Base-by-base conservation (phyloP, 2,329 filamentous ascomycete genomes). In the Blastomyces emzantsi region DNA sequence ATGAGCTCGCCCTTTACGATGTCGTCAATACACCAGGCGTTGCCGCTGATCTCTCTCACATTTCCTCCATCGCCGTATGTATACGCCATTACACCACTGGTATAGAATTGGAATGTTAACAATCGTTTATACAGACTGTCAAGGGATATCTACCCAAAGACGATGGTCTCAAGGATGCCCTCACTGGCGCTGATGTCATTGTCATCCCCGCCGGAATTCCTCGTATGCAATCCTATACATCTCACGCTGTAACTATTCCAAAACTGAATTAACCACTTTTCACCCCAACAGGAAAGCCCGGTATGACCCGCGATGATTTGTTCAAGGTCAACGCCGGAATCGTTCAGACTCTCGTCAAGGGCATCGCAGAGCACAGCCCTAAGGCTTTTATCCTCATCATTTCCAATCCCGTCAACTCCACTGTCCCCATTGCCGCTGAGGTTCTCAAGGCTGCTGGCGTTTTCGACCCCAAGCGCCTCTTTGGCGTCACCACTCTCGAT, bases 251-350 rank as follows among this genome's bases (percentile, higher is more conserved):
- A 60, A 59, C 30, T 15, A 59, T 28, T 30, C 22, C 45, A 25
- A 47, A 41, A 59, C 64, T 64, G 63, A 30, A 72, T 69, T 73
- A 55, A 71, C 68, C 36, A n/a, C 3, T 39, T 39, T 61, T 19
- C 52, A 33, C 64, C 60, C 49, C n/a, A 65, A 64, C 68, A 97
- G 93, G 93, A 81, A 97, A 97, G 85, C 94, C 94, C 72, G 94
- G 94, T 74, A 99, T 99, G 94, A 97, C 90, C 79, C 92, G 94
- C 82, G 94, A 99, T 74, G 94, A 97, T 76, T 90, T 99, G 65
- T 99, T 99, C 89, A 97, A 97, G 82, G 96, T 97, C 84, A 99
- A 99, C 78, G 94, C 94, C 66, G 90, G 92, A 73, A 99, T 99
- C 75, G 94, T 99, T 75, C 91, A 94, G 81, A 92, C 90, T 71